Percentiles rank a stretch among this genome's conserved stretches.
Evolutionary conservation across 768 basidiomycete species (phyloP).

Genomic region (Naganishia antarctica): DNA sequence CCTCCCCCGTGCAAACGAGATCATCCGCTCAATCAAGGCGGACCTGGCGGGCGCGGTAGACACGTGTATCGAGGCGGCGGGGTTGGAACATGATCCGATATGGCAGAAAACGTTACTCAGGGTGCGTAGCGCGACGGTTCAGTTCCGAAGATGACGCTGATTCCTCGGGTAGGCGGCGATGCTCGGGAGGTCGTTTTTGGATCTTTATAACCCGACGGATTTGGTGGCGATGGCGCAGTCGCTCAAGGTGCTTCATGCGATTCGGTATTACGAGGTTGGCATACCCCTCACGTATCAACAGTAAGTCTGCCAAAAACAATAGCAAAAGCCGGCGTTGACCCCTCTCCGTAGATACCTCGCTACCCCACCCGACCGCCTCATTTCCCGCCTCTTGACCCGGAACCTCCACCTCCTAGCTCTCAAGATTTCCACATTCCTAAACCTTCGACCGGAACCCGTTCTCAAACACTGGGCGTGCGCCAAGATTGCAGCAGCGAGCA

Average conservation of each 20-base stretch:
- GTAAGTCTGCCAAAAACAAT: constrained; percentile 53
- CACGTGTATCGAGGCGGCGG: constrained; percentile 88
- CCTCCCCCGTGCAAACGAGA: constrained; percentile 89
- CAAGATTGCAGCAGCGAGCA: constrained; percentile 72
- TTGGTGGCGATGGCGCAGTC: constrained; percentile 89
- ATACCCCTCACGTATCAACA: constrained; percentile 87
- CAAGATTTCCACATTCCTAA: constrained; percentile 76
- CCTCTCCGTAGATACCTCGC: constrained; percentile 63
- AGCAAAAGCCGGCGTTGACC: no score
- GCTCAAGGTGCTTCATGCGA: constrained; percentile 88
- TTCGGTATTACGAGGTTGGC: constrained; percentile 84
- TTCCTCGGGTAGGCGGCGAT: constrained; percentile 70
- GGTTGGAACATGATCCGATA: constrained; percentile 79
- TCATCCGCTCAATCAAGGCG: constrained; percentile 75
- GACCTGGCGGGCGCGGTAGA: constrained; percentile 83
- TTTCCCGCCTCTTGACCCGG: constrained; percentile 75
- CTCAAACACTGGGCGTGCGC: constrained; percentile 94
- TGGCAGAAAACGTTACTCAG: constrained; percentile 10
- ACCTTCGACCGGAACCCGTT: constrained; percentile 76
- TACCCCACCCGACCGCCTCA: constrained; percentile 71
- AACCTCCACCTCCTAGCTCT: constrained; percentile 88
- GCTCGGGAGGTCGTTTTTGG: constrained; percentile 88
- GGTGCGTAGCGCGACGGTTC: neutral
- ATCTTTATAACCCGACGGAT: constrained; percentile 84
- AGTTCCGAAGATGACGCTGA: constrained; percentile 15